Base-by-base conservation (phyloP, 176 grass and related monocot genomes). In the Microstegium vimineum region DNA sequence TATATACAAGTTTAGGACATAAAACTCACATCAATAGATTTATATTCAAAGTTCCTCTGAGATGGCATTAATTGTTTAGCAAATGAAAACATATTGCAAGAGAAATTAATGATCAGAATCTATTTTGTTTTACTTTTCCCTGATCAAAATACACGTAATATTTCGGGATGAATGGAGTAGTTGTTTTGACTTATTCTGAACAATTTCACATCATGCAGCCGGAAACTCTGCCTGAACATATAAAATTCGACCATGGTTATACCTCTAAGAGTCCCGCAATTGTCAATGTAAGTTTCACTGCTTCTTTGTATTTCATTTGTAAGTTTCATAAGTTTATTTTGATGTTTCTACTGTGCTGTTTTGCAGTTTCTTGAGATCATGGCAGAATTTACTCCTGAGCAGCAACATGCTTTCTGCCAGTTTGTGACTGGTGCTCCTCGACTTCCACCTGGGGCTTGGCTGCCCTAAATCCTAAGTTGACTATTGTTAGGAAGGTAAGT, bases 201-300 rank as follows among this genome's bases (percentile, higher is more conserved):
- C 63, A 35, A 66, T 69, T 80, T 25, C 20, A 35, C 47, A 25
- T 67, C 77, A 76, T 78, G 73, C 85, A 97, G 94, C 33, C 90
- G 10, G 94, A 94, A 5, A 87, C 87, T 47, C 85, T 97, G 11
- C 89, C 87, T 8, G 94, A 97, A n/a, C 71, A 97, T 85, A 97
- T 97, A 33, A 97, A 97, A 78, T 97, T 97, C 27, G 94, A 97
- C 86, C 94, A 97, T 94, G 94, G 94, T 54, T 97, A 94, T 79
- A 97, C 94, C 73, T 79, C 90, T 14, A 97, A 90, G 65, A 97
- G 94, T 81, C 94, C 86, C n/a, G 78, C 83, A 45, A 90, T 97
- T 78, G 62, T 90, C 38, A 87, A 90, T 89, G 94, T 97, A 84
- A 89, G 92, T 84, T 81, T 18, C 35, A 28, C 42, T 28, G 10